These are phyloP conservation scores for Exophiala xenobiotica DNA, from an alignment of 2,329 filamentous ascomycete species.

Conservation along the genomic window DNA sequence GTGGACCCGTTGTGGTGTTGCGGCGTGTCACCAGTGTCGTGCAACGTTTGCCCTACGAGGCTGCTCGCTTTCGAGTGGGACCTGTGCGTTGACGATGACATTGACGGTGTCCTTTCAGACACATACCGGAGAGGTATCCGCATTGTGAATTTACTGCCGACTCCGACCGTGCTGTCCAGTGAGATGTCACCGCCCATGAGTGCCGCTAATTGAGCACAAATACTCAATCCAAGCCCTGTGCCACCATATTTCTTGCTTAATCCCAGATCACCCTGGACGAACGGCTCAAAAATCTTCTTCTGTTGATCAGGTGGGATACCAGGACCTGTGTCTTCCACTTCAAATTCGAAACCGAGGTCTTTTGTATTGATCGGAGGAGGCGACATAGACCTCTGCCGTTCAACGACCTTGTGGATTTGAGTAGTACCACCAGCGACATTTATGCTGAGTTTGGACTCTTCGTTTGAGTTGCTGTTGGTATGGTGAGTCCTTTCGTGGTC, in stretches of 20 bases:
- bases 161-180: conserved; percentile 68
- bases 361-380: conserved; percentile 62
- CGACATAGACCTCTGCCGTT: conserved; percentile 58
- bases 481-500: conserved; percentile 20
- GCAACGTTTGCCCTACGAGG: conserved; percentile 23
- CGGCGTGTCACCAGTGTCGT: conserved; percentile 14
- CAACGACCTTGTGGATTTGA: conserved; percentile 46
- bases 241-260: conserved; percentile 88
- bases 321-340: conserved; percentile 83
- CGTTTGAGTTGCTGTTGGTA: conserved; percentile 8
- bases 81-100: conserved; percentile 28
- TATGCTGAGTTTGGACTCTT: conserved; percentile 50
- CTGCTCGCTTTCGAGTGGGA: conserved; percentile 27
- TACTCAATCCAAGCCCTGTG: conserved; percentile 82
- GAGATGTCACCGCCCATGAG: conserved; percentile 79
- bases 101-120: conserved; percentile 58
- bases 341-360: conserved; percentile 77
- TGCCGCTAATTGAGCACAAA: conserved; percentile 79
- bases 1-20: conserved; percentile 16
- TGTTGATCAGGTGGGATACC: conserved; percentile 78
- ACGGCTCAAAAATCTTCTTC: conserved; percentile 85
- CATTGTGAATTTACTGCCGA: conserved; percentile 80
- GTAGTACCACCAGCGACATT: conserved; percentile 62
- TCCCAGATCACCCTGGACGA: conserved; percentile 87
- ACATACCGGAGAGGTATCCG: conserved; percentile 77